These are phyloP conservation scores for Yamadazyma oceani DNA, from an alignment of 1,139 yeast species.

Conservation along the genomic window DNA sequence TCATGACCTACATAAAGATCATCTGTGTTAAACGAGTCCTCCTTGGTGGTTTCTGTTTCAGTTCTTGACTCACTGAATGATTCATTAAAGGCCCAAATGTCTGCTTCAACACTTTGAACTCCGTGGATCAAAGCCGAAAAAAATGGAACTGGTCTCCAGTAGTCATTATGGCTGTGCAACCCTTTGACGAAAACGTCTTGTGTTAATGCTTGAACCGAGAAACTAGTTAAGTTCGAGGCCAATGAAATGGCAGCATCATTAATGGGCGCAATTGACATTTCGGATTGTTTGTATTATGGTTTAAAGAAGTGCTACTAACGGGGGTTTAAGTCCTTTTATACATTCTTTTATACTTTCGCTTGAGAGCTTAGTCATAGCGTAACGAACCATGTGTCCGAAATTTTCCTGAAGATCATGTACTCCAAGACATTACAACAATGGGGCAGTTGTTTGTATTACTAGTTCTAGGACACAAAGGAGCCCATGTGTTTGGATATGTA, in stretches of 20 bases:
- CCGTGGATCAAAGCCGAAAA: slow-evolving; percentile 62
- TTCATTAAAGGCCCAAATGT: slow-evolving; percentile 55
- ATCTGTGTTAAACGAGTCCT: slow-evolving; percentile 30
- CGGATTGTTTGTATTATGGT: not conserved
- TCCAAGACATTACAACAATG: too few species aligned
- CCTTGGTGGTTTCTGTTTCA: slow-evolving; percentile 14
- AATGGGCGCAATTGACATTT: slow-evolving; percentile 8
- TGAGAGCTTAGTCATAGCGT: too few species aligned
- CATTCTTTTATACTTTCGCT: too few species aligned
- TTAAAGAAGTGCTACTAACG: not conserved
- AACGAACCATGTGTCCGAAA: slow-evolving; percentile 2
- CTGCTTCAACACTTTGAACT: slow-evolving; percentile 66
- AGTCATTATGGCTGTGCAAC: slow-evolving; percentile 75
- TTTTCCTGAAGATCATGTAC: too few species aligned
- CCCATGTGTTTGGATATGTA: too few species aligned
- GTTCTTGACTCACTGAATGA: slow-evolving; percentile 26
- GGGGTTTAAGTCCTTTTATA: not conserved
- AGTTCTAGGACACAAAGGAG: too few species aligned
- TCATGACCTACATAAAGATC: slow-evolving; percentile 68
- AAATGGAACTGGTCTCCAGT: slow-evolving; percentile 64
- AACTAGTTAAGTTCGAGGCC: slow-evolving; percentile 4
- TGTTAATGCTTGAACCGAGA: slow-evolving; percentile 37
- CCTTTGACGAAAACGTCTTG: slow-evolving; percentile 50
- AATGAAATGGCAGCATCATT: slow-evolving; percentile 5
- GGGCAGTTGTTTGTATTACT: too few species aligned